Evolutionary conservation across 495 filamentous ascomycete species (phyloP), one percentile per base, ranked within the genome.

Genomic region (Parathielavia hyrcaniae): DNA sequence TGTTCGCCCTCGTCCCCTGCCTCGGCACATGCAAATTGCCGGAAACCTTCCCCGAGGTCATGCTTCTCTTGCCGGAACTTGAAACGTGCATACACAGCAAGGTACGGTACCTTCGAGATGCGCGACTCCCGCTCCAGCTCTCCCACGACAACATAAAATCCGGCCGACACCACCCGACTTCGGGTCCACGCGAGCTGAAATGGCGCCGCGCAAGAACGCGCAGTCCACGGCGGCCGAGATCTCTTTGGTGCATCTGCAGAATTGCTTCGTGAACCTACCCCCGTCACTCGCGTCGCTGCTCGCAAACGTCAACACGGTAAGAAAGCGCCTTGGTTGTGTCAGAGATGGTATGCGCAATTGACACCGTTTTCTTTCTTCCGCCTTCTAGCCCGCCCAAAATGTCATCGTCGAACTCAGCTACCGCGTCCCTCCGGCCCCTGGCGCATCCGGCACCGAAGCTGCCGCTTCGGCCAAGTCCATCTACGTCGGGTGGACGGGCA

Each of bases 401-500:
- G 89, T 97, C 62, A 81, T 97, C 58, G 86, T 98, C 69, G 93
- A 98, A 70, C 79, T 98, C 43, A 84, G 77, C 64, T 88, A 83
- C 67, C 80, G 81, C 52, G 71, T 77, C 16, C 71, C 73, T 35
- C 47, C 65, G 39, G 55, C 69, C 7, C 60, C 66, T 52, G 63
- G 75, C 54, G 43, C 68, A 59, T 76, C 69, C 57, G 75, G 74
- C 51, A 19, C 48, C 20, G 61, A 61, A 19, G 48, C 59, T 71
- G 68, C 61, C 35, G 35, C 67, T 14, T 64, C 77, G 48, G 70
- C 76, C 26, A 86, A 78, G 62, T 91, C 89, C 53, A 80, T 91
- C 62, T 95, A 85, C 62, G 76, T 93, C 46, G 93, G 93, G 64
- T 98, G 95, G 95, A 95, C 93, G 17, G 93, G 93, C 59, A 93